Conservation (phyloP, 1,284 basidiomycete species). For the Fistulinella staudtii region DNA sequence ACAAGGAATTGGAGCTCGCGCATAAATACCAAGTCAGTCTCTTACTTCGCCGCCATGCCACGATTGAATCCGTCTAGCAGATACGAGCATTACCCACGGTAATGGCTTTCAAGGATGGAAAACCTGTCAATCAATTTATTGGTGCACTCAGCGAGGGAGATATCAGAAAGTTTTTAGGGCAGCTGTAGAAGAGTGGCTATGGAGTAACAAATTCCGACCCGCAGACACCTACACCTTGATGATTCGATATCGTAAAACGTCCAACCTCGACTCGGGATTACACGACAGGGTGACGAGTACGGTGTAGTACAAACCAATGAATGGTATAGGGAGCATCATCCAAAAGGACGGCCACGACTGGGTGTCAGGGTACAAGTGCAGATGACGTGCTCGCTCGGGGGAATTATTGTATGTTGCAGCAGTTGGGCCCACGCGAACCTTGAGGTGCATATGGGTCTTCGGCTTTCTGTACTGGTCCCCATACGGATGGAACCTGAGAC, state of each 20-base stretch:
- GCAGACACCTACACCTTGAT: constrained; percentile 2
- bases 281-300: constrained; percentile 16
- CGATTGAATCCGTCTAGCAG: constrained; percentile 35
- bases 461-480: constrained; percentile 81
- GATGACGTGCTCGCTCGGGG: neutral
- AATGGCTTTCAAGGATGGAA: constrained; percentile 62
- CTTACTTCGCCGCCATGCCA: neutral
- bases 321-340: constrained; percentile 5
- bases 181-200: constrained; percentile 26
- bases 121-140: constrained; percentile 52
- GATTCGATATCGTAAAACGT: constrained; percentile 13
- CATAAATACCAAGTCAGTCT: constrained; percentile 45
- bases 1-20: constrained; percentile 49
- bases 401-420: constrained; percentile 32
- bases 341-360: neutral
- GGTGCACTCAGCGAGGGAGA: constrained; percentile 53
- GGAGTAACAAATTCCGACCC: neutral
- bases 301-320: constrained; percentile 16
- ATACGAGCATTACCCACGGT: constrained; percentile 68
- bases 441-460: constrained; percentile 79
- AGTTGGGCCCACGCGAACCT: constrained; percentile 19
- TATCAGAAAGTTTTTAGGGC: constrained; percentile 49
- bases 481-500: constrained; percentile 80
- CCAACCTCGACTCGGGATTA: constrained; percentile 10
- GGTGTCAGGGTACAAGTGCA: neutral